Conservation (phyloP, 106 monocot species). For the Apostasia shenzhenica region DNA sequence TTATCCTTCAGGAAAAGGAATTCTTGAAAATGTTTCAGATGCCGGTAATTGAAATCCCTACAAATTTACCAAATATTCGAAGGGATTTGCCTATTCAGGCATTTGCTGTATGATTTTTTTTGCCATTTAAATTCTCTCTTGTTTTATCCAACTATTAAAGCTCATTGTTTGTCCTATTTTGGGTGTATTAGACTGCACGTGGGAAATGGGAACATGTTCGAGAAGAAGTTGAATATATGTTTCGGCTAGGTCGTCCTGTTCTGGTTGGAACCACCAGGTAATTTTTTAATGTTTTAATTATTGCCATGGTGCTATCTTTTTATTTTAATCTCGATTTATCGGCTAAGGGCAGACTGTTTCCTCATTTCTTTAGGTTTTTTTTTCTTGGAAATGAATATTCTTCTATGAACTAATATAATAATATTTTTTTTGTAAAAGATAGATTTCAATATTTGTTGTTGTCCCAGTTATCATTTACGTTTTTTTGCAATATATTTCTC, state of each 20-base stretch:
- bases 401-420: too few relatives aligned
- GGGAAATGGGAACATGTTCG: slow-evolving; percentile 94
- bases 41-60: slow-evolving; percentile 96
- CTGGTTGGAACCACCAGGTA: slow-evolving; percentile 99
- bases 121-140: background rate
- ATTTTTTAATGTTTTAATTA: slow-evolving; percentile 3
- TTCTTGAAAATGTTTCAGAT: slow-evolving; percentile 98
- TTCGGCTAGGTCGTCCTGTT: slow-evolving; percentile 80
- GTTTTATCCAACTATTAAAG: background rate
- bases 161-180: slow-evolving; percentile 11
- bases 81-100: slow-evolving; percentile 92
- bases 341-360: too few relatives aligned
- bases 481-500: too few relatives aligned
- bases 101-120: slow-evolving; percentile 71
- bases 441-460: too few relatives aligned
- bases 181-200: slow-evolving; percentile 58
- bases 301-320: too few relatives aligned
- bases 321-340: too few relatives aligned
- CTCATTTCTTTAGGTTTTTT: too few relatives aligned
- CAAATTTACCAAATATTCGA: slow-evolving; percentile 93
- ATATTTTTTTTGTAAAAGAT: too few relatives aligned
- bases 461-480: too few relatives aligned
- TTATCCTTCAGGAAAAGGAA: slow-evolving; percentile 78
- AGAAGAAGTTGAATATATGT: slow-evolving; percentile 90
- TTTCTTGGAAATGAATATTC: too few relatives aligned